These are phyloP conservation scores for Starmera quercuum DNA, from an alignment of 805 yeast genomes.

Conservation along the genomic window DNA sequence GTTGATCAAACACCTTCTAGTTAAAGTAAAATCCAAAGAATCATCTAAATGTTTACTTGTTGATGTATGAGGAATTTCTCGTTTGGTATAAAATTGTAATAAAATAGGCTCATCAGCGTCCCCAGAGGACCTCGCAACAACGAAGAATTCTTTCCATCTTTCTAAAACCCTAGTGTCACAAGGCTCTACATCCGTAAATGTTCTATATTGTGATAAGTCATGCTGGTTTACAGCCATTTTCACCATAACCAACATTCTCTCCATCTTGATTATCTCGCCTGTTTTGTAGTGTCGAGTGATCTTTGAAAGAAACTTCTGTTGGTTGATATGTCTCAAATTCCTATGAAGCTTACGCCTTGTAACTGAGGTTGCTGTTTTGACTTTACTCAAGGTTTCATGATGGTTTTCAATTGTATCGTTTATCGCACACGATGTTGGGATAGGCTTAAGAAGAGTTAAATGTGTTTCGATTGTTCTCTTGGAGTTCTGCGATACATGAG, in stretches of 20 bases:
- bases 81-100: conserved; percentile 53
- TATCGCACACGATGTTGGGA: too few species aligned
- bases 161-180: conserved; percentile 52
- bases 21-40: conserved; percentile 22
- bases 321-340: conserved; percentile 7
- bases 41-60: conserved; percentile 11
- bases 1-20: conserved; percentile 29
- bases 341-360: conserved; percentile 11
- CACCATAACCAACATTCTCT: conserved; percentile 61
- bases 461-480: too few species aligned
- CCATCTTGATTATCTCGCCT: conserved; percentile 62
- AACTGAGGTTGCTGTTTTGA: conserved; percentile 17
- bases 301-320: conserved; percentile 15
- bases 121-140: conserved; percentile 63
- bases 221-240: conserved; percentile 27
- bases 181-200: conserved; percentile 41
- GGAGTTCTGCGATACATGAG: too few species aligned
- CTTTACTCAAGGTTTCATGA: background rate
- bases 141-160: conserved; percentile 74
- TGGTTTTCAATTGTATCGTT: too few species aligned
- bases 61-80: conserved; percentile 24
- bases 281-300: conserved; percentile 27
- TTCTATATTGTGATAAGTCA: conserved; percentile 6
- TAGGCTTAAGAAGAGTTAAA: too few species aligned
- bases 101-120: conserved; percentile 41